phyloP scores from a whole-genome alignment of 441 rosid species.

The Iberis amara region DNA sequence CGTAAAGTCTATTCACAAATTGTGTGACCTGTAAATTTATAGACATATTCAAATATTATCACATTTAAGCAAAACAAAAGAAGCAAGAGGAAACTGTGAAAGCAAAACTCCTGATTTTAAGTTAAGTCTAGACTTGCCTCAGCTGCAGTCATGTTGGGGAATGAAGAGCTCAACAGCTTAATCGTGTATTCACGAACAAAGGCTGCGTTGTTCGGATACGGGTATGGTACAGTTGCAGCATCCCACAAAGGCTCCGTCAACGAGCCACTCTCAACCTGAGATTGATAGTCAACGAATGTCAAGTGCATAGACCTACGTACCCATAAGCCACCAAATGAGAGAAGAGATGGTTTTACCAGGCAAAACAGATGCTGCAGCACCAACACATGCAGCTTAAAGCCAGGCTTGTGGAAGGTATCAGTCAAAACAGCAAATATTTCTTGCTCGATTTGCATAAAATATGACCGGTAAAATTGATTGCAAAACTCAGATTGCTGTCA shows the following conservation, averaged over 20 bases:
- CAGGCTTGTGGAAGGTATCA: constrained; percentile 90
- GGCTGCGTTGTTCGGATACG: constrained; percentile 61
- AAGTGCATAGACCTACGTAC: neutral
- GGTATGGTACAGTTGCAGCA: constrained; percentile 50
- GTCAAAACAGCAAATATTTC: constrained; percentile 86
- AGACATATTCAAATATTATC: neutral
- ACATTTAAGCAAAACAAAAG: neutral
- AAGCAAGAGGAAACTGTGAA: neutral
- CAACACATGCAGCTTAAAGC: constrained; percentile 78
- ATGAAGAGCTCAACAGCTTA: constrained; percentile 73
- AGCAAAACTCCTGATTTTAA: neutral
- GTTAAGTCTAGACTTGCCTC: constrained; percentile 41
- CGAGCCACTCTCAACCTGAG: constrained; percentile 66
- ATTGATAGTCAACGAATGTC: neutral
- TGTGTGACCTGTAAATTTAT: constrained; percentile 48
- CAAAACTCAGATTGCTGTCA: constrained; percentile 64
- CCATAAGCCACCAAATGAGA: neutral
- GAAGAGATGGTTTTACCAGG: constrained; percentile 40
- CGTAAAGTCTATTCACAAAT: constrained; percentile 69
- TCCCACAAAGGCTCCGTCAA: constrained; percentile 87
- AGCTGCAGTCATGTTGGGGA: constrained; percentile 75
- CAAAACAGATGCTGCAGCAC: constrained; percentile 76
- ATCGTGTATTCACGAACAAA: constrained; percentile 82
- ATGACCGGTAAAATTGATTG: constrained; percentile 65
- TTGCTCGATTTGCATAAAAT: constrained; percentile 72